Evolutionary conservation across 208 protist genomes (phyloP).

Genomic region (Trypanosoma vivax): DNA sequence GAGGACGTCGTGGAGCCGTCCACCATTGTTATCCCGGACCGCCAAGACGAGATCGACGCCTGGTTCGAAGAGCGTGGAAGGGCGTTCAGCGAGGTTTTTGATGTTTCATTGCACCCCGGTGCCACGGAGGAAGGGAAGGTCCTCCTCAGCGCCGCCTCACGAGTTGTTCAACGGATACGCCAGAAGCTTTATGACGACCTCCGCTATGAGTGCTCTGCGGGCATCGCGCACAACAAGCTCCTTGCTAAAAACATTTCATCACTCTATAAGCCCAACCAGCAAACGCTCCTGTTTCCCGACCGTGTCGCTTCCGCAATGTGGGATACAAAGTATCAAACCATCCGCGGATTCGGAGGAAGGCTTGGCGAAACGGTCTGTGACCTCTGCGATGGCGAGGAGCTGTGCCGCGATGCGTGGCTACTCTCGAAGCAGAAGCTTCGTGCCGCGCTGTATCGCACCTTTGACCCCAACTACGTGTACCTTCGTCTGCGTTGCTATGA

Average conservation of each 20-base stretch:
- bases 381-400: slow-evolving; percentile 29
- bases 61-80: slow-evolving; percentile 40
- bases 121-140: slow-evolving; percentile 33
- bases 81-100: slow-evolving; percentile 42
- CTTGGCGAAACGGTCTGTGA: slow-evolving; percentile 42
- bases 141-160: slow-evolving; percentile 54
- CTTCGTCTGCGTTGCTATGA: slow-evolving; percentile 46
- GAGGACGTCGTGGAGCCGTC: slow-evolving; percentile 40
- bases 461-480: slow-evolving; percentile 27
- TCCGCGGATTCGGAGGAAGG: slow-evolving; percentile 82
- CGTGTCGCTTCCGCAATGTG: slow-evolving; percentile 49
- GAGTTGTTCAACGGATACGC: slow-evolving; percentile 55
- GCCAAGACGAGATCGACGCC: slow-evolving; percentile 35
- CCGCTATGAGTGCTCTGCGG: slow-evolving; percentile 80
- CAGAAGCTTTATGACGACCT: slow-evolving; percentile 47
- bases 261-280: slow-evolving; percentile 79
- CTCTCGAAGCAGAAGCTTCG: slow-evolving; percentile 15
- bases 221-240: slow-evolving; percentile 78
- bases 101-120: slow-evolving; percentile 38
- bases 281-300: slow-evolving; percentile 68
- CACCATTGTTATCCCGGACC: slow-evolving; percentile 50
- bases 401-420: slow-evolving; percentile 54
- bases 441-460: not conserved
- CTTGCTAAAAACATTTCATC: slow-evolving; percentile 79
- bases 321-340: slow-evolving; percentile 33